These are phyloP conservation scores for Boletus tomentosulus DNA, from an alignment of 768 basidiomycete genomes.

Conservation along the genomic window DNA sequence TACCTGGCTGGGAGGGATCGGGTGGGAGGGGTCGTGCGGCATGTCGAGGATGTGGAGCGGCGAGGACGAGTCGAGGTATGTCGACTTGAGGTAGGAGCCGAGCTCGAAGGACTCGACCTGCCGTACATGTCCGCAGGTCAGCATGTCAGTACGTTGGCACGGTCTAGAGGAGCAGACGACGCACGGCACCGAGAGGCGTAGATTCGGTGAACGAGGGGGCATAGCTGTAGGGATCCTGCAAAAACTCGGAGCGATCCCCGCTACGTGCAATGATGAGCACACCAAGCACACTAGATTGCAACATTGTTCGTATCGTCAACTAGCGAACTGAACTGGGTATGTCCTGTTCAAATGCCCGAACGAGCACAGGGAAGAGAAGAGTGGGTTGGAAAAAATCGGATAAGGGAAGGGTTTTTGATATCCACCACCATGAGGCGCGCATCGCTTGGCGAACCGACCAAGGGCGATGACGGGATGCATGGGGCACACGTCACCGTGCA, in stretches of 20 bases:
- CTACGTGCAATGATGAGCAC: conserved; percentile 74
- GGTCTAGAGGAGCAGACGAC: conserved; percentile 12
- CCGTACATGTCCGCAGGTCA: background rate
- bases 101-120: conserved; percentile 68
- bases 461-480: conserved; percentile 25
- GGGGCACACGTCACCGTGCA: conserved; percentile 19
- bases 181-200: conserved; percentile 73
- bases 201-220: conserved; percentile 59
- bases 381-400: conserved; percentile 10
- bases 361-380: conserved; percentile 1
- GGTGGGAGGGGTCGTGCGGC: conserved; percentile 46
- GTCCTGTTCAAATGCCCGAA: background rate
- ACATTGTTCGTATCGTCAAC: conserved; percentile 19
- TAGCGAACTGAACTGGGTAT: background rate
- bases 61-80: conserved; percentile 64
- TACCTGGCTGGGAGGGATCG: conserved; percentile 67
- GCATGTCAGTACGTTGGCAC: background rate
- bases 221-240: conserved; percentile 71
- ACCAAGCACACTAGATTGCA: conserved; percentile 49
- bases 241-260: conserved; percentile 65
- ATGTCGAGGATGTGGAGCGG: conserved; percentile 67
- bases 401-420: conserved; percentile 27
- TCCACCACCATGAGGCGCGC: conserved; percentile 24
- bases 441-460: conserved; percentile 29
- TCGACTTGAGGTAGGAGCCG: conserved; percentile 55